Percentiles rank a stretch among this genome's conserved stretches.
Evolutionary conservation across 1,139 yeast species (phyloP).

Genomic region (Yamadazyma sp.): DNA sequence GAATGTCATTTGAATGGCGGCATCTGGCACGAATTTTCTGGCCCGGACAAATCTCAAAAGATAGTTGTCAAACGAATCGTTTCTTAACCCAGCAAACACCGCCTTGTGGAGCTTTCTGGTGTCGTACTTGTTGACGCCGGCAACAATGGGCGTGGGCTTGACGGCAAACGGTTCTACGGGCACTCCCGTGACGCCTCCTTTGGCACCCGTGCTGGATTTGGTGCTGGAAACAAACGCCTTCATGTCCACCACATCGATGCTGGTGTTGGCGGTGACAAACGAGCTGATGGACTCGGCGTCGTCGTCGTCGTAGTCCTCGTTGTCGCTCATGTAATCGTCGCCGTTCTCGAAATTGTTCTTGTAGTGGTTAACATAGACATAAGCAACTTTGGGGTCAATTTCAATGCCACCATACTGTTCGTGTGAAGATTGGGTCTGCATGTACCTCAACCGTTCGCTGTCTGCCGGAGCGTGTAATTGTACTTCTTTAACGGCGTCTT

Average conservation of each 20-base stretch:
- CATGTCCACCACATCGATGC: conserved; percentile 26
- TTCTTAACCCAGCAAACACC: conserved; percentile 22
- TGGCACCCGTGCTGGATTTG: not conserved
- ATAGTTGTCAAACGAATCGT: conserved; percentile 38
- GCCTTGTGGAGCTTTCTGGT: conserved; percentile 27
- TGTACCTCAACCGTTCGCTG: conserved; percentile 28
- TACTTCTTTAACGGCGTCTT: conserved; percentile 11
- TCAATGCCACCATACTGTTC: conserved; percentile 29
- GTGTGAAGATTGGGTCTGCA: conserved; percentile 30
- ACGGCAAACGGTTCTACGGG: conserved; percentile 15
- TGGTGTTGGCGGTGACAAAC: conserved; percentile 39
- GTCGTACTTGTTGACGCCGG: conserved; percentile 24
- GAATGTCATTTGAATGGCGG: conserved; percentile 33
- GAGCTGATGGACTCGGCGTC: conserved; percentile 31
- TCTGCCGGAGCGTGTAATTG: conserved; percentile 19
- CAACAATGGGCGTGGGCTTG: conserved; percentile 15
- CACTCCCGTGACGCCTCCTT: not conserved
- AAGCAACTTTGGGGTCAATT: conserved; percentile 23
- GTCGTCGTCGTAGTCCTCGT: conserved; percentile 17
- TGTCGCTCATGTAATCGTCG: conserved; percentile 23
- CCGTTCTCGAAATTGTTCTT: conserved; percentile 25
- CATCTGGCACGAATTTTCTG: conserved; percentile 39
- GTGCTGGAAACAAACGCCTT: conserved; percentile 11
- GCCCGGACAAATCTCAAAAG: conserved; percentile 42
- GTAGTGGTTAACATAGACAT: conserved; percentile 25